Evolutionary conservation across 371 early-diverging fungal genomes (phyloP).

Genomic region (Syncephalastrum contaminatum): DNA sequence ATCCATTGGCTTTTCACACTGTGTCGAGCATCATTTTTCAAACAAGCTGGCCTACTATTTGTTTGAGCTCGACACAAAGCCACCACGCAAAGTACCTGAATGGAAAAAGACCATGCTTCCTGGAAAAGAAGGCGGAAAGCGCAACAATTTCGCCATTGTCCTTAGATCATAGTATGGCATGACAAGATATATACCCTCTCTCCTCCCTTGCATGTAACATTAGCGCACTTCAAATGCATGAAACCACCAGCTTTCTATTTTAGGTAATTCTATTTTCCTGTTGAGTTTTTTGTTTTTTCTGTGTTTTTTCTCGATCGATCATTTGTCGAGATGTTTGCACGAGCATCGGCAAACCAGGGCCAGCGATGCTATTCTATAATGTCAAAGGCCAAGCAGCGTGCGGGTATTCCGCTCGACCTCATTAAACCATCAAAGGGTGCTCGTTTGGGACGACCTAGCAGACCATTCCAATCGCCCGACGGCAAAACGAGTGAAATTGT

Average conservation of each 20-base stretch:
- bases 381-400: slow-evolving; percentile 19
- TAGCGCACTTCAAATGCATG: too few species aligned
- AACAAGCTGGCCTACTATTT: slow-evolving; percentile 78
- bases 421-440: background rate
- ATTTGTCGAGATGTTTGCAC: too few species aligned
- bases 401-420: slow-evolving; percentile 17
- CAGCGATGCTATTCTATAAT: slow-evolving; percentile 21
- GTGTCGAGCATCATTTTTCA: slow-evolving; percentile 65
- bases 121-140: slow-evolving; percentile 48
- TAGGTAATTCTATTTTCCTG: too few species aligned
- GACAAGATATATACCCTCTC: too few species aligned
- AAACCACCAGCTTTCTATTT: too few species aligned
- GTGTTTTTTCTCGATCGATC: too few species aligned
- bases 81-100: background rate
- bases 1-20: slow-evolving; percentile 59
- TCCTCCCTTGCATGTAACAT: too few species aligned
- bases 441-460: too few species aligned
- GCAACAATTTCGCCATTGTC: slow-evolving; percentile 71
- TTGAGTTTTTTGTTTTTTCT: too few species aligned
- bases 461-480: slow-evolving; percentile 2
- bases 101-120: slow-evolving; percentile 55
- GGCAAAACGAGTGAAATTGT: background rate
- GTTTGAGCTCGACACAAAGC: slow-evolving; percentile 34
- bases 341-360: background rate
- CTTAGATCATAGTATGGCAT: slow-evolving; percentile 7